Evolutionary conservation across 2,329 filamentous ascomycete species (phyloP).

Genomic region (Pseudogymnoascus sp.): DNA sequence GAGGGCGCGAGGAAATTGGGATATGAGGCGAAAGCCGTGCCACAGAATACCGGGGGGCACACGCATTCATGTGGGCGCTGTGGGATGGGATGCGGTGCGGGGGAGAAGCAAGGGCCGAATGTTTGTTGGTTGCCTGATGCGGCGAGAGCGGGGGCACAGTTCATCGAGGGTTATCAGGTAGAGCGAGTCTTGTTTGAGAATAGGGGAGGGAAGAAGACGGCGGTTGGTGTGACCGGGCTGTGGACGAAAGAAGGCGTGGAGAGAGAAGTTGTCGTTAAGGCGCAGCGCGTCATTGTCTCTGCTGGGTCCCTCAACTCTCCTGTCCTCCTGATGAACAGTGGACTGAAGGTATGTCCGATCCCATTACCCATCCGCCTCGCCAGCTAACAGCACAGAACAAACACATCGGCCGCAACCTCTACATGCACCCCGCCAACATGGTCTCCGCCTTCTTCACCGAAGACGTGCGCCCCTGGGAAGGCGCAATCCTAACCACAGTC

Average conservation of each 20-base stretch:
- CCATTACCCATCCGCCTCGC: not conserved
- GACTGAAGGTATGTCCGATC: slow-evolving; percentile 48
- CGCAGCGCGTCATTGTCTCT: slow-evolving; percentile 74
- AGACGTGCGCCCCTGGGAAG: slow-evolving; percentile 62
- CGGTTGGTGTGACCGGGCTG: slow-evolving; percentile 63
- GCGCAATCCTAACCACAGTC: slow-evolving; percentile 69
- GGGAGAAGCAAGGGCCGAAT: slow-evolving; percentile 71
- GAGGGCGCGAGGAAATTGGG: slow-evolving; percentile 69
- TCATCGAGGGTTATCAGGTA: slow-evolving; percentile 75
- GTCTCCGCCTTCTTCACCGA: slow-evolving; percentile 59
- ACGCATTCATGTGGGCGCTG: slow-evolving; percentile 69
- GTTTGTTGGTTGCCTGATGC: slow-evolving; percentile 76
- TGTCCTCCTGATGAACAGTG: slow-evolving; percentile 67
- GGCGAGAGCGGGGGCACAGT: slow-evolving; percentile 65
- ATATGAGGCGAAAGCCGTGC: slow-evolving; percentile 60
- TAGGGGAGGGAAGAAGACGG: slow-evolving; percentile 36
- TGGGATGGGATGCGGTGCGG: slow-evolving; percentile 53
- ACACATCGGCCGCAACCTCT: slow-evolving; percentile 74
- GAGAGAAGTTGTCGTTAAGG: slow-evolving; percentile 63
- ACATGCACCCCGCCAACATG: slow-evolving; percentile 67
- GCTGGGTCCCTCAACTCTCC: slow-evolving; percentile 72
- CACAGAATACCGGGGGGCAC: slow-evolving; percentile 70
- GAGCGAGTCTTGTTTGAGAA: slow-evolving; percentile 62
- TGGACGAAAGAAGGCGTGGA: slow-evolving; percentile 62
- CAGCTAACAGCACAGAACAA: slow-evolving; percentile 44